Percentiles rank a stretch among this genome's conserved stretches.
These are phyloP conservation scores for Calonectria honghensis DNA, from an alignment of 2,329 filamentous ascomycete genomes.

Conservation along the genomic window DNA sequence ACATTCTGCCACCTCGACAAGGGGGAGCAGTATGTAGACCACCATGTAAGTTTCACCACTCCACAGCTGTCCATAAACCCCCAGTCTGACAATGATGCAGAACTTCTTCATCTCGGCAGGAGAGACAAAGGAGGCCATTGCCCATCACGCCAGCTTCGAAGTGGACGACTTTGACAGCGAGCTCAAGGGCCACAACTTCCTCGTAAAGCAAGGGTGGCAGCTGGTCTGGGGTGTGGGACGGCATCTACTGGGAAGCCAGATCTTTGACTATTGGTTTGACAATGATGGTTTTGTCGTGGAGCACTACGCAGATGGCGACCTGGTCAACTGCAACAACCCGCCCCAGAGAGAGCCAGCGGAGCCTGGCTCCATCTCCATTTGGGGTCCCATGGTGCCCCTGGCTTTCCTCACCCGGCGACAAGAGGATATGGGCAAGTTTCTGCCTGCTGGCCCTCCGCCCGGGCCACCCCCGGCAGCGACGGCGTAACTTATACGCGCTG, in stretches of 20 bases:
- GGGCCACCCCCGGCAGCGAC: no score
- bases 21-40: conserved; percentile 6
- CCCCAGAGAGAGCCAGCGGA: not conserved
- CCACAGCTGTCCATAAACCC: conserved; percentile 10
- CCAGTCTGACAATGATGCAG: not conserved
- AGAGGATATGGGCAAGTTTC: not conserved
- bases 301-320: conserved; percentile 78
- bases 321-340: conserved; percentile 69
- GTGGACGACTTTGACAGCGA: conserved; percentile 78
- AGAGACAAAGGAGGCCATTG: not conserved
- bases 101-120: not conserved
- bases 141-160: conserved; percentile 59
- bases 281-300: conserved; percentile 63
- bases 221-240: conserved; percentile 77
- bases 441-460: no score
- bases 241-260: conserved; percentile 71
- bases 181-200: conserved; percentile 75
- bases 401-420: not conserved
- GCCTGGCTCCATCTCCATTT: conserved; percentile 5
- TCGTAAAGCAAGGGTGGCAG: conserved; percentile 71
- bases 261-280: conserved; percentile 29
- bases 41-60: not conserved
- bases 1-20: conserved; percentile 5
- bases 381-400: not conserved
- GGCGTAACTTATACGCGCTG: no score